Evolutionary conservation across 192 early-diverging fungal species (phyloP), one percentile per base, ranked within the genome.

Genomic region (Jimgerdemannia lactiflua): DNA sequence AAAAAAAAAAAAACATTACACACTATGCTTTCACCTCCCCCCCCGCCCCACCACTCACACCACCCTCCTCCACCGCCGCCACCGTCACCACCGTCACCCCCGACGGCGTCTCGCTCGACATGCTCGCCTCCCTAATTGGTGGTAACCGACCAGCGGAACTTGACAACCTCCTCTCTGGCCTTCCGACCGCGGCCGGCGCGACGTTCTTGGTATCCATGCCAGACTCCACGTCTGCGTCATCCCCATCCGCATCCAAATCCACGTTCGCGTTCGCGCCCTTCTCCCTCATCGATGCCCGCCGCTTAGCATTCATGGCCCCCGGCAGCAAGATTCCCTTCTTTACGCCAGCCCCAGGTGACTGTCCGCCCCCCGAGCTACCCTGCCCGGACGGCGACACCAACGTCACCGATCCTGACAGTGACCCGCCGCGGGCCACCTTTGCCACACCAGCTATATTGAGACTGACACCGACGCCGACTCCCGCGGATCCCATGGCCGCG

Each of bases 251-350:
- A 29, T 14, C 49, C 49, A 14, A 6, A 14, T 59, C 14, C 8
- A 6, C 49, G 49, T 59, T 39, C n/a, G 4, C 10, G 42, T 65
- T 65, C 42, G 64, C 14, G 14, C 18, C 65, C 2, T 64, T 66
- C 39, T 43, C 20, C 63, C 11, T 66, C 29, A 4, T 65, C 4
- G 72, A 73, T 7, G 63, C 17, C 65, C 72, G 39, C 67, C 72
- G 63, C 40, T 73, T 73, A 0, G 65, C 20, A 39, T 66, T 66
- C 42, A 66, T 67, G n/a, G 72, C 72, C 42, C 72, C 72, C 18
- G 44, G 72, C 42, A 73, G 41, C 10, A 73, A 11, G 4, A 73
- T 66, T 14, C 72, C 72, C 67, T 73, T 73, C 49, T 59, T 59
- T 14, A 6, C 49, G 6, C 8, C 8, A 0, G 49, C 14, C 8